Base-by-base conservation (phyloP, 352 stramenopile genomes). In the Phytopythium litorale region DNA sequence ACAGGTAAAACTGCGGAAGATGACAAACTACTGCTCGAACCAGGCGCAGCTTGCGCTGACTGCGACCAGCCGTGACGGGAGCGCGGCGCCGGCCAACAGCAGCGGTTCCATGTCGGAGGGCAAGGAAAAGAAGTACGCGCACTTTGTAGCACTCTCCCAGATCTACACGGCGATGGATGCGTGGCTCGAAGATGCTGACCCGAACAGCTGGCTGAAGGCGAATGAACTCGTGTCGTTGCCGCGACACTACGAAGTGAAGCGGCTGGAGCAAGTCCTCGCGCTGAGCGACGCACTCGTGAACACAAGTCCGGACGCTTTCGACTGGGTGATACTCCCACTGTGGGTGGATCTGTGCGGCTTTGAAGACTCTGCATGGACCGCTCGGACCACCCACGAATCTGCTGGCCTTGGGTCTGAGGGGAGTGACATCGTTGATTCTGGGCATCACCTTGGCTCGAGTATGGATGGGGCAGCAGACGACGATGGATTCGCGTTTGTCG, bases 131-230 rank as follows among this genome's bases (percentile, higher is more conserved):
- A 76, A 65, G 57, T 87, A 88, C 37, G 71, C 74, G 19, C 74
- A 81, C 53, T 81, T 78, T 48, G 76, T 85, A 12, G 70, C 71
- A 23, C 70, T 91, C 13, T 85, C 82, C 12, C 79, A 88, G 54
- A 64, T 89, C 42, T 91, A 89, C 59, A 87, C 84, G 33, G 87
- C 84, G 13, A 94, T 96, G 87, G 85, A 94, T 59, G 79, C 85
- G 33, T 96, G 87, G 87, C 72, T 96, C 12, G 87, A 94, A 62
- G 85, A 92, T 61, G 68, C 71, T 3, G 79, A 96, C 62, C 85
- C 87, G 9, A 92, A 93, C 33, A 75, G 77, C 21, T 92, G 85
- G 82, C 70, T 92, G 0, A 88, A 86, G 48, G 78, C 91, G 58
- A 79, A 89, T 9, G 78, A 94, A 54, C 56, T 94, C 6, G 71